Evolutionary conservation across 352 stramenopile species (phyloP).

Genomic region (Globisporangium splendens): DNA sequence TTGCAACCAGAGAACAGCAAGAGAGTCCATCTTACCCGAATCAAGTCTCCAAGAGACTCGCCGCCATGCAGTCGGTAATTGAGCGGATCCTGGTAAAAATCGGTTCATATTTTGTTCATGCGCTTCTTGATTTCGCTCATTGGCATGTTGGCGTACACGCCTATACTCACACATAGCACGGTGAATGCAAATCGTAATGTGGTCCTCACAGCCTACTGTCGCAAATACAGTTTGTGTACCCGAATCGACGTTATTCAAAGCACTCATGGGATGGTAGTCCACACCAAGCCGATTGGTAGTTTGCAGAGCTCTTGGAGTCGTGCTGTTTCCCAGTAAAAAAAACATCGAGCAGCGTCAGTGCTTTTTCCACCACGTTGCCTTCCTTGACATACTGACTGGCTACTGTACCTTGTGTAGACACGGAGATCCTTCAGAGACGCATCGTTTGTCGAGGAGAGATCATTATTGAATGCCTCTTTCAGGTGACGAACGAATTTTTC

Average conservation of each 20-base stretch:
- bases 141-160: conserved; percentile 38
- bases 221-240: conserved; percentile 10
- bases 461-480: conserved; percentile 21
- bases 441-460: conserved; percentile 1
- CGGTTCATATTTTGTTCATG: conserved; percentile 28
- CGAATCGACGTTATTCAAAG: conserved; percentile 38
- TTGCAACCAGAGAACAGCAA: neutral
- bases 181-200: no score
- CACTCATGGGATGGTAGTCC: conserved; percentile 38
- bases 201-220: no score
- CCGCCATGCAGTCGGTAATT: conserved; percentile 46
- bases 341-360: neutral
- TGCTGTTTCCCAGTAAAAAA: conserved; percentile 14
- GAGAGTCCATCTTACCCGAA: conserved; percentile 25
- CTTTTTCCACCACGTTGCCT: neutral
- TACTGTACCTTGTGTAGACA: conserved; percentile 33
- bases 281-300: conserved; percentile 34
- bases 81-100: conserved; percentile 43
- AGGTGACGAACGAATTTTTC: conserved; percentile 23
- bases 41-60: conserved; percentile 41
- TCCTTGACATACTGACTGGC: no score
- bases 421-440: conserved; percentile 22
- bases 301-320: conserved; percentile 33
- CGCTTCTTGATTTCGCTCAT: conserved; percentile 31
- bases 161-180: conserved; percentile 7